Base-by-base conservation (phyloP, 345 rosid species). In the Dipteronia sinensis region DNA sequence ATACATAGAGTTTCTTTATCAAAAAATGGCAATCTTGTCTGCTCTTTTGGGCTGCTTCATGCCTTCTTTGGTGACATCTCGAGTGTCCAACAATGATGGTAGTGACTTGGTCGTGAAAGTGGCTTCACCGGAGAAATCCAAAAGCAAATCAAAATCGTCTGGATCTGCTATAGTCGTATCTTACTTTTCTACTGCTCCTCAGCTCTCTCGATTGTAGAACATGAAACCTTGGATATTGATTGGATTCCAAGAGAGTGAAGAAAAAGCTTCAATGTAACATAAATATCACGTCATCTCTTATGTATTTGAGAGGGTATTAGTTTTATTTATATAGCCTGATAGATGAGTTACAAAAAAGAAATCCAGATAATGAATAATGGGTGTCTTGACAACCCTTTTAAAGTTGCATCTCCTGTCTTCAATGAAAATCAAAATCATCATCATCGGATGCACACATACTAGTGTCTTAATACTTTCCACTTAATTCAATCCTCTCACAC, bases 11-110 rank as follows among this genome's bases (percentile, higher is more conserved):
- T 13, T n/a, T n/a, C 22, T 27, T 16, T 10, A 15, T 4, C 4
- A 1, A 34, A 72, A 25, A 29, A 13, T 73, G 80, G 72, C 20
- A 4, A 2, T 19, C 1, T 73, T 77, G 1, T 59, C 70, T 17
- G 47, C 51, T 6, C 27, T 77, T 31, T 61, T 77, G 55, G 10
- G 75, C 62, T 81, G 81, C 22, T 77, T 73, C 66, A 42, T 42
- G 55, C 78, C 78, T n/a, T 66, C 61, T 40, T 66, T 66, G 3
- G 71, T 29, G 2, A 16, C 75, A 15, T 53, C 76, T 6, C 49
- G 67, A 58, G 79, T 76, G 13, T 65, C 77, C 10, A 44, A 66
- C 56, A 53, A 64, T 22, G 72, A 38, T 15, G 22, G 40, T 3
- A 5, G 31, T 5, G 46, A 3, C 10, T 55, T 7, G 1, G 22